These are phyloP conservation scores for Artomyces pyxidatus DNA, from an alignment of 768 basidiomycete genomes.

Conservation along the genomic window DNA sequence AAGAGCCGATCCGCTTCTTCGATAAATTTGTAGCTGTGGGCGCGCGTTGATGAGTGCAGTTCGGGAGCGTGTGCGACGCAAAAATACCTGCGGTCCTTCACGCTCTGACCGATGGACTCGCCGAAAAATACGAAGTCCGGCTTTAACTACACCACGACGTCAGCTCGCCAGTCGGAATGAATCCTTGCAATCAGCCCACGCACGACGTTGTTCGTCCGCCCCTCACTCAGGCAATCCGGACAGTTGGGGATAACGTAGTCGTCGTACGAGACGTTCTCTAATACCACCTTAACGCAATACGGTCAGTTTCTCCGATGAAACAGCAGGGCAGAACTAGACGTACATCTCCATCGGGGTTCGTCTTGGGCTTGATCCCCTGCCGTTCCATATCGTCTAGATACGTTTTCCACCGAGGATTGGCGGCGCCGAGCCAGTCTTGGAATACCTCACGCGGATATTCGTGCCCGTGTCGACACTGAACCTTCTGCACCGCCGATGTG, in stretches of 20 bases:
- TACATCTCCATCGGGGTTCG: conserved; percentile 93
- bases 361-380: conserved; percentile 53
- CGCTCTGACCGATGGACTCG: conserved; percentile 63
- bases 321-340: conserved; percentile 17
- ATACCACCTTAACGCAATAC: conserved; percentile 48
- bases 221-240: conserved; percentile 51
- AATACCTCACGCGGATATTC: conserved; percentile 56
- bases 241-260: conserved; percentile 80
- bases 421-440: conserved; percentile 60
- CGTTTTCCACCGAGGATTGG: conserved; percentile 75
- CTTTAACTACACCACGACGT: conserved; percentile 34
- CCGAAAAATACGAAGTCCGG: conserved; percentile 86
- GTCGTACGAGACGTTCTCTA: conserved; percentile 67
- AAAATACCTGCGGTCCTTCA: conserved; percentile 68
- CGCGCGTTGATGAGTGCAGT: neutral
- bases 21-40: conserved; percentile 45
- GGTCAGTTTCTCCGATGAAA: neutral
- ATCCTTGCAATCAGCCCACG: no score
- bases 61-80: neutral
- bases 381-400: conserved; percentile 57
- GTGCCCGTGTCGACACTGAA: conserved; percentile 73
- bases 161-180: neutral
- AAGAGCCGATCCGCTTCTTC: conserved; percentile 61
- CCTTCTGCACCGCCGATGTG: conserved; percentile 38
- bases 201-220: conserved; percentile 56